A percentile compares a stretch with the other conserved stretches of the same genome.
phyloP scores from a whole-genome alignment of 805 yeast genomes.

The Suhomyces sp. region DNA sequence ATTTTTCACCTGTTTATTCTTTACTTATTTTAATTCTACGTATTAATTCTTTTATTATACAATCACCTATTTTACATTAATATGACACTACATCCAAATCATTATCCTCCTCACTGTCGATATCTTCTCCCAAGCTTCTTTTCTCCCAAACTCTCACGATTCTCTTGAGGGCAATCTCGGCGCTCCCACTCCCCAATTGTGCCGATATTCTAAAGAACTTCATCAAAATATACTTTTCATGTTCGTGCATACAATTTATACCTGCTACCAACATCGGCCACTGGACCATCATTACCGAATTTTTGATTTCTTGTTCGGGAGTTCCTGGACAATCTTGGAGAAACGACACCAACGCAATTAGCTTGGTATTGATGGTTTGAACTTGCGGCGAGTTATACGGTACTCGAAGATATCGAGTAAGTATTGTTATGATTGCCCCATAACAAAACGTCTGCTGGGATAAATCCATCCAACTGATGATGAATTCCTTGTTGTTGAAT shows the following conservation, averaged over 20 bases:
- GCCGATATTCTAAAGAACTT: slow-evolving; percentile 13
- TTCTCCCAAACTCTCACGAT: slow-evolving; percentile 14
- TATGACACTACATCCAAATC: slow-evolving; percentile 15
- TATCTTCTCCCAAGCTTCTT: slow-evolving; percentile 8
- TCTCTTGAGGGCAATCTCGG: slow-evolving; percentile 13
- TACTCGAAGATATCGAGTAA: slow-evolving; percentile 15
- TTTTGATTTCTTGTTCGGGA: slow-evolving; percentile 7
- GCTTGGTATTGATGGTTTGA: slow-evolving; percentile 10
- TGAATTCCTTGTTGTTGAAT: slow-evolving; percentile 2
- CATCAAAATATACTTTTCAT: slow-evolving; percentile 11
- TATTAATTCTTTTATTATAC: not conserved
- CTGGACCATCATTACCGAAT: slow-evolving; percentile 19
- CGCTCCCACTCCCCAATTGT: slow-evolving; percentile 18
- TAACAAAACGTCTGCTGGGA: slow-evolving; percentile 17
- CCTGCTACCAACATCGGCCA: slow-evolving; percentile 26
- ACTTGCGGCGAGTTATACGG: slow-evolving; percentile 16
- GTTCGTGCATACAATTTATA: slow-evolving; percentile 11
- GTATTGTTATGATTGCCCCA: slow-evolving; percentile 15
- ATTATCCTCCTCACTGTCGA: slow-evolving; percentile 10
- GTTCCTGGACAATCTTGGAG: slow-evolving; percentile 6
- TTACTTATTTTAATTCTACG: too few species aligned
- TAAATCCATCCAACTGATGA: slow-evolving; percentile 19
- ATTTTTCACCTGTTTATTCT: too few species aligned
- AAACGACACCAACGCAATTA: slow-evolving; percentile 10
- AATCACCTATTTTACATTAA: slow-evolving; percentile 3